Base-by-base conservation (phyloP, 805 yeast genomes). In the Metschnikowia reukaufii region DNA sequence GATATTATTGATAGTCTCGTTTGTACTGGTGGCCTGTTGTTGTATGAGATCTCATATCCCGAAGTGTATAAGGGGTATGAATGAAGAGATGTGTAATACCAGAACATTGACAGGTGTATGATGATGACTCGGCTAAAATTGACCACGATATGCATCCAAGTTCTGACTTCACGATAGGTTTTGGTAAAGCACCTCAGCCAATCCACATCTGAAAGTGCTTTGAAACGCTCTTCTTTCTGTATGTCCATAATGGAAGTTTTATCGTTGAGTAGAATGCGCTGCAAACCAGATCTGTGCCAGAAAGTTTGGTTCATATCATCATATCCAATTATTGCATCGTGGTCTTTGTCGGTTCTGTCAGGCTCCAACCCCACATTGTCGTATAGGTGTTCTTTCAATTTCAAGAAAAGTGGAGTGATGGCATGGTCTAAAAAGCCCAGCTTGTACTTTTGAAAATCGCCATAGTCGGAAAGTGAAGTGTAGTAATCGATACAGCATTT, bases 111-210 rank as follows among this genome's bases (percentile, higher is more conserved):
- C 33, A 82, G 69, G 59, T 88, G 96, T 41, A 87, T 78, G 44
- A 85, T 82, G 17, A 52, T 39, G 2, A 56, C 57, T 10, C 99
- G 94, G 77, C 90, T 92, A 76, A 92, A 94, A 71, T 94, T 94
- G 60, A 96, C 88, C 43, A 92, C 72, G 70, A 92, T 69, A 73
- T 94, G 99, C 71, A 92, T 83, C 99, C 99, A 94, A 30, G 99
- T 88, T 73, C 99, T 85, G 47, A 87, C 82, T 75, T 94, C 99
- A 65, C 84, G 86, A 74, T 87, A 94, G 45, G 99, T 94, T 74
- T 94, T 94, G 78, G 88, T 88, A 54, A 88, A 84, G 0, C 81
- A 84, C 47, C 74, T 76, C 2, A 68, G 58, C 97, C 97, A 89
- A 1, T 74, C 63, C 3, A 87, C 77, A 17, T 78, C 72, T 46